These are phyloP conservation scores for Thinopyrum obtusiflorum DNA, from an alignment of 202 grass and related monocot genomes.

Conservation along the genomic window DNA sequence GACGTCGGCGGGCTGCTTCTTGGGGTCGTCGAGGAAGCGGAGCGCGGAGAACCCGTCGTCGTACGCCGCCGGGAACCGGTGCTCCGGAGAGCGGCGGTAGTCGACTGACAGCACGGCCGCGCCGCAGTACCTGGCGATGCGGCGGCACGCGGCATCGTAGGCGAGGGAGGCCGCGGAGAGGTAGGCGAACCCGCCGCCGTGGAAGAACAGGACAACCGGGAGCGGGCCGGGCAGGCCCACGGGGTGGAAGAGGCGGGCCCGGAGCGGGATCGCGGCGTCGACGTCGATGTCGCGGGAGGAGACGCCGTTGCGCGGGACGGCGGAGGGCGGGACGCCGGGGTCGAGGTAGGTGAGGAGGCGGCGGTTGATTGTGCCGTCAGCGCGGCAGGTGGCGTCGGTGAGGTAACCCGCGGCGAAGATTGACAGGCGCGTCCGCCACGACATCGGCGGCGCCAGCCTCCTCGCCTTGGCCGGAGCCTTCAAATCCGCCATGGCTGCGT, in stretches of 20 bases:
- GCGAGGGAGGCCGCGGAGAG: slow-evolving; percentile 41
- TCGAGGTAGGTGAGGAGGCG: slow-evolving; percentile 50
- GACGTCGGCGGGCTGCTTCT: background rate
- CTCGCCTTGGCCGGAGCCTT: background rate
- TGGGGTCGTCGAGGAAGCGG: slow-evolving; percentile 55
- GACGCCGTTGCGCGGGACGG: slow-evolving; percentile 36
- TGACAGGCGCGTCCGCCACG: slow-evolving; percentile 53
- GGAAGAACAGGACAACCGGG: slow-evolving; percentile 75
- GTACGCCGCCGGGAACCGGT: slow-evolving; percentile 59
- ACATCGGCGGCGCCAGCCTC: slow-evolving; percentile 43
- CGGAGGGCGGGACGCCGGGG: background rate
- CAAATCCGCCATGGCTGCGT: background rate
- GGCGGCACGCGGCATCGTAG: slow-evolving; percentile 71
- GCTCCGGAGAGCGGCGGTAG: slow-evolving; percentile 80
- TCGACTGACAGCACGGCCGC: slow-evolving; percentile 67
- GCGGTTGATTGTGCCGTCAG: slow-evolving; percentile 67
- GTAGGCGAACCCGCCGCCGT: slow-evolving; percentile 82
- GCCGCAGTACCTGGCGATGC: slow-evolving; percentile 41
- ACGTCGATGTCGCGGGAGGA: slow-evolving; percentile 37
- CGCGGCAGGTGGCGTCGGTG: slow-evolving; percentile 51
- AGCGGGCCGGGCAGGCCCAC: background rate
- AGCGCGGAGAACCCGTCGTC: slow-evolving; percentile 71
- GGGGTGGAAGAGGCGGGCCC: slow-evolving; percentile 51
- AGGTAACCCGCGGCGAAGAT: slow-evolving; percentile 29
- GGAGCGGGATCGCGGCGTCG: slow-evolving; percentile 16